Base-by-base conservation (phyloP, 2,329 filamentous ascomycete genomes). In the Venturiaceae sp. region DNA sequence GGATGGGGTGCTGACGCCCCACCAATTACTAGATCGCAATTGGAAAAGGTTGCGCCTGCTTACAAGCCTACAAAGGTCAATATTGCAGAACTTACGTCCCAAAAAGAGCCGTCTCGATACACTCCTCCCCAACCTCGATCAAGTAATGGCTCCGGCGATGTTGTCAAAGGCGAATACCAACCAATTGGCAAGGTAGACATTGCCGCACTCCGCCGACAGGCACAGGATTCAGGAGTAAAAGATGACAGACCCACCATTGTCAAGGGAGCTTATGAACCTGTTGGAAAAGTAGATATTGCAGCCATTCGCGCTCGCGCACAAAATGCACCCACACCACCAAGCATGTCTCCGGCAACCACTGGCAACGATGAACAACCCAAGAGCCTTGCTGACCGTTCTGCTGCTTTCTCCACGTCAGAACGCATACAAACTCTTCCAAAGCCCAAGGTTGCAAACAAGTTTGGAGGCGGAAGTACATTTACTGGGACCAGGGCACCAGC, bases 171-270 rank as follows among this genome's bases (percentile, higher is more conserved):
- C 47, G 87, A 82, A 16, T 99, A 99, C 72, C 90, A 96, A 71
- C 94, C 94, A 21, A 78, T 99, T 65, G 94, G 94, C 59, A 97
- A 96, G 75, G 88, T 99, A n/a, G 92, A 99, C 68, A 97, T 99
- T 73, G 88, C 87, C 26, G 92, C 90, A 37, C 87, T 99, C 64
- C 84, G 94, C 62, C 75, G 85, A 79, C 70, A 90, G 81, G 77
- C 91, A 74, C 68, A 85, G 79, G 77, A 85, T 77, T 66, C 78
- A 71, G 72, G 80, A 8, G 11, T 68, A 11, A 69, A 80, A 50
- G 90, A 96, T 67, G 88, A 96, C 64, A 81, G 91, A 58, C 94
- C 94, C 3, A 83, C 87, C 1, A 82, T 84, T 5, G 89, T 97
- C 21, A 97, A 95, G 74, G 94, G 94, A 44, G 83, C 92, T 26